Evolutionary conservation across 1,284 basidiomycete genomes (phyloP).

Genomic region (Rhizoctonia solani): DNA sequence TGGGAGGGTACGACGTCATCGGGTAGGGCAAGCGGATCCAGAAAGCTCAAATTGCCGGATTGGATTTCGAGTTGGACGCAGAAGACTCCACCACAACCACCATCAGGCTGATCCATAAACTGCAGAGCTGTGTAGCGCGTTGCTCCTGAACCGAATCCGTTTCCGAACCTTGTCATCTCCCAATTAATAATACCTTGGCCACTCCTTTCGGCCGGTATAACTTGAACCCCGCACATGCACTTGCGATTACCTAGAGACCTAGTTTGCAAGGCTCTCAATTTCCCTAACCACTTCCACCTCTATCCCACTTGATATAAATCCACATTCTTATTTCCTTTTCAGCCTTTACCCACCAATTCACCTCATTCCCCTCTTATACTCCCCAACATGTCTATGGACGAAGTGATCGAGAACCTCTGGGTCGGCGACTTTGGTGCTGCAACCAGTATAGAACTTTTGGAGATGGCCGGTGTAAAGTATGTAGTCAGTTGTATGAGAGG

Average conservation of each 20-base stretch:
- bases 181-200: neutral
- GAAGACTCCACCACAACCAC: too few species aligned
- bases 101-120: too few species aligned
- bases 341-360: too few species aligned
- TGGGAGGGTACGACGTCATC: too few species aligned
- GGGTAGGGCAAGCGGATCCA: too few species aligned
- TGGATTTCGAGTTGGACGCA: too few species aligned
- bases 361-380: neutral
- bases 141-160: too few species aligned
- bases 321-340: neutral
- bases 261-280: constrained; percentile 23
- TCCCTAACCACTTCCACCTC: constrained; percentile 32
- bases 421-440: constrained; percentile 65
- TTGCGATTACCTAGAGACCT: constrained; percentile 30
- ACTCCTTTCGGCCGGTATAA: constrained; percentile 4
- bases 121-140: too few species aligned
- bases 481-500: constrained; percentile 74
- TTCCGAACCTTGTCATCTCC: too few species aligned
- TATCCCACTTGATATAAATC: constrained; percentile 9
- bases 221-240: constrained; percentile 23
- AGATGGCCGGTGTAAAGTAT: constrained; percentile 66
- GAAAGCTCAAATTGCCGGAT: too few species aligned
- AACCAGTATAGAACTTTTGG: constrained; percentile 57
- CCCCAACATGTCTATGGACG: constrained; percentile 52
- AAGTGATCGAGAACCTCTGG: constrained; percentile 67